A percentile compares a stretch with the other conserved stretches of the same genome.
Conservation (phyloP, 371 early-diverging fungal genomes). For the Phascolomyces articulosus region DNA sequence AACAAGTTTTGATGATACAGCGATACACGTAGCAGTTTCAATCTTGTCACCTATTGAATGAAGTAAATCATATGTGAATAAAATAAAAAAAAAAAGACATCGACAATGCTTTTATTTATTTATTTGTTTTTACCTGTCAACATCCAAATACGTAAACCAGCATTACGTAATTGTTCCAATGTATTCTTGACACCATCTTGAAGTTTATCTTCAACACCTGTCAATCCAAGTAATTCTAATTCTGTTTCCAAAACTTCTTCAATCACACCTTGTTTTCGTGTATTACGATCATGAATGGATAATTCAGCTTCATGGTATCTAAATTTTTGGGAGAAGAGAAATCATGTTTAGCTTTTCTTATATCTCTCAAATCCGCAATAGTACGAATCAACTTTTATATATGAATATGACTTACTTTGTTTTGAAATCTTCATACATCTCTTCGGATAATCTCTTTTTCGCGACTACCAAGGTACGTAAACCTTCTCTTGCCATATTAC, state of each 20-base stretch:
- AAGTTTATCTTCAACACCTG: constrained; percentile 99
- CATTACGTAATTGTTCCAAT: constrained; percentile 92
- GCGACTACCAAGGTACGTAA: constrained; percentile 98
- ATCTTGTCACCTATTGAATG: constrained; percentile 90
- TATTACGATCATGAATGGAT: constrained; percentile 72
- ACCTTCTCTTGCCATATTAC: constrained; percentile 99
- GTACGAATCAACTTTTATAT: too few relatives aligned
- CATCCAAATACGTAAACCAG: constrained; percentile 99
- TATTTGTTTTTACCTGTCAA: constrained; percentile 68
- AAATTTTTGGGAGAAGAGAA: too few relatives aligned
- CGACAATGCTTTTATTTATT: background rate
- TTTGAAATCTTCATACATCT: constrained; percentile 71
- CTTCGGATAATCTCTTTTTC: constrained; percentile 80
- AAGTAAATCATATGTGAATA: background rate
- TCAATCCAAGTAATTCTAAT: constrained; percentile 94
- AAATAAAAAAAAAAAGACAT: background rate
- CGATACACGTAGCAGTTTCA: constrained; percentile 99
- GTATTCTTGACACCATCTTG: constrained; percentile 96
- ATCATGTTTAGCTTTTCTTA: too few relatives aligned
- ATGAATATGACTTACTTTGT: constrained; percentile 24
- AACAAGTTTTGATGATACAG: constrained; percentile 92
- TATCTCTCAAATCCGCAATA: too few relatives aligned
- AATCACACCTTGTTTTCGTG: constrained; percentile 74
- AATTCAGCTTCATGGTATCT: constrained; percentile 80
- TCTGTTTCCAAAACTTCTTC: constrained; percentile 79